A percentile compares a stretch with the other conserved stretches of the same genome.
These are phyloP conservation scores for Phaeosphaeria sp. DNA, from an alignment of 2,329 filamentous ascomycete genomes.

Conservation along the genomic window DNA sequence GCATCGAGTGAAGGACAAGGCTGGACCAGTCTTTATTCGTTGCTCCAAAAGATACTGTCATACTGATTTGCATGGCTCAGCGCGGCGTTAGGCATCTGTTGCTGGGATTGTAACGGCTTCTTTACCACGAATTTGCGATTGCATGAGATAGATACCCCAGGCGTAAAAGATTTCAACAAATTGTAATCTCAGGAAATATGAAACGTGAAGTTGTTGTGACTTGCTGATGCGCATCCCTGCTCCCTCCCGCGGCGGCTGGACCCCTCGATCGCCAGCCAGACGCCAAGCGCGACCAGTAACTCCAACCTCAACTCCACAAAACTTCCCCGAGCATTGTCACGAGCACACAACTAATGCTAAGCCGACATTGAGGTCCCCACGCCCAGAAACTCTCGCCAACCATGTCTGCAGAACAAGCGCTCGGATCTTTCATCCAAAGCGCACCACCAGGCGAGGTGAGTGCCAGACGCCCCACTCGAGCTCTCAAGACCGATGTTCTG, in stretches of 20 bases:
- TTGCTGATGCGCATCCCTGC: slow-evolving; percentile 16
- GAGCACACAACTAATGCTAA: not conserved
- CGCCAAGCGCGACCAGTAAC: slow-evolving; percentile 23
- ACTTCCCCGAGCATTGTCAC: slow-evolving; percentile 1
- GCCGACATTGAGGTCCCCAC: slow-evolving; percentile 9
- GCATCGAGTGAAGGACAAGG: slow-evolving; percentile 71
- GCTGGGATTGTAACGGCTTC: slow-evolving; percentile 6
- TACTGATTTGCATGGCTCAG: slow-evolving; percentile 18
- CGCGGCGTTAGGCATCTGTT: slow-evolving; percentile 31
- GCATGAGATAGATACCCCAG: slow-evolving; percentile 21
- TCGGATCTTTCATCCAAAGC: slow-evolving; percentile 85
- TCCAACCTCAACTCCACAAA: slow-evolving; percentile 29
- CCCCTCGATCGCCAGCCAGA: slow-evolving; percentile 14
- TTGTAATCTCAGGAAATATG: not conserved
- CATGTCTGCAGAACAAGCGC: slow-evolving; percentile 49
- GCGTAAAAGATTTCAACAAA: not conserved
- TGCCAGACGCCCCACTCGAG: slow-evolving; percentile 14
- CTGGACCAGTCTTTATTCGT: not conserved
- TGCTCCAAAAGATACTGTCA: slow-evolving; percentile 3
- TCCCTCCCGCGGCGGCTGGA: slow-evolving; percentile 14
- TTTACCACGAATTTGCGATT: slow-evolving; percentile 4
- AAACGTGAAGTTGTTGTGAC: not conserved
- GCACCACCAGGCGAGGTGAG: slow-evolving; percentile 95
- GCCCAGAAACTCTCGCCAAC: not conserved
- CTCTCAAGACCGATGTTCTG: slow-evolving; percentile 19